Conservation (phyloP, 2,329 filamentous ascomycete species). For the Colletotrichum spinosum region DNA sequence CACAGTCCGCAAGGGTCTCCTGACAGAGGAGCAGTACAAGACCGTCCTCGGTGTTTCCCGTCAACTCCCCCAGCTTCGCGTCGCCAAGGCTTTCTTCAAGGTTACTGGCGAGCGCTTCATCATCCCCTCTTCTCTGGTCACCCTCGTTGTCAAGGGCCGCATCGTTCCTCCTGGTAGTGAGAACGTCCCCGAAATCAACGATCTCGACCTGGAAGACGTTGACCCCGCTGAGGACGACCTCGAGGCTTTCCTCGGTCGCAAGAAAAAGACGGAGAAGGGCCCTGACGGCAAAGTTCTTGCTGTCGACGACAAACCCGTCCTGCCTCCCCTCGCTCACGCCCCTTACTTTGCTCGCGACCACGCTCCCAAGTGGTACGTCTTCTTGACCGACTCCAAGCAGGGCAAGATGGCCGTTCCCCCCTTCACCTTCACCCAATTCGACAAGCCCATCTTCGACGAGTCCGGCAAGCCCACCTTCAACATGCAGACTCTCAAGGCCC, state of each 20-base stretch:
- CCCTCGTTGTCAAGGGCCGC: slow-evolving; percentile 93
- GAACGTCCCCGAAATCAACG: slow-evolving; percentile 79
- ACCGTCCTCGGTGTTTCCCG: slow-evolving; percentile 80
- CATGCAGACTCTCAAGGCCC: slow-evolving; percentile 95
- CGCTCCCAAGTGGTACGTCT: slow-evolving; percentile 92
- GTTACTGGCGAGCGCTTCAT: slow-evolving; percentile 94
- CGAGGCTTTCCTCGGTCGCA: slow-evolving; percentile 84
- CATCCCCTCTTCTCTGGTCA: slow-evolving; percentile 91
- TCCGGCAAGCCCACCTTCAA: slow-evolving; percentile 90
- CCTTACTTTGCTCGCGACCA: slow-evolving; percentile 92
- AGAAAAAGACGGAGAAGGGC: slow-evolving; percentile 73
- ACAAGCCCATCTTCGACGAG: slow-evolving; percentile 85
- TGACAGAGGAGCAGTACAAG: slow-evolving; percentile 82
- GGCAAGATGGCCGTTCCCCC: slow-evolving; percentile 97
- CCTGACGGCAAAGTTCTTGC: slow-evolving; percentile 66
- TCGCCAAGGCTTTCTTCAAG: slow-evolving; percentile 98
- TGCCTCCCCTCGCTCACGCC: slow-evolving; percentile 88
- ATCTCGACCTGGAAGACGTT: slow-evolving; percentile 86
- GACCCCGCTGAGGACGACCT: slow-evolving; percentile 94
- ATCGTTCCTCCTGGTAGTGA: slow-evolving; percentile 88
- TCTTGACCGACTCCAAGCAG: slow-evolving; percentile 93
- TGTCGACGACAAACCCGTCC: slow-evolving; percentile 72
- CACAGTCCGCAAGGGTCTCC: slow-evolving; percentile 75
- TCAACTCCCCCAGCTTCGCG: slow-evolving; percentile 84
- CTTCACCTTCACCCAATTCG: slow-evolving; percentile 93